Evolutionary conservation across 805 yeast genomes (phyloP).

Genomic region (Schwanniomyces yamadae): DNA sequence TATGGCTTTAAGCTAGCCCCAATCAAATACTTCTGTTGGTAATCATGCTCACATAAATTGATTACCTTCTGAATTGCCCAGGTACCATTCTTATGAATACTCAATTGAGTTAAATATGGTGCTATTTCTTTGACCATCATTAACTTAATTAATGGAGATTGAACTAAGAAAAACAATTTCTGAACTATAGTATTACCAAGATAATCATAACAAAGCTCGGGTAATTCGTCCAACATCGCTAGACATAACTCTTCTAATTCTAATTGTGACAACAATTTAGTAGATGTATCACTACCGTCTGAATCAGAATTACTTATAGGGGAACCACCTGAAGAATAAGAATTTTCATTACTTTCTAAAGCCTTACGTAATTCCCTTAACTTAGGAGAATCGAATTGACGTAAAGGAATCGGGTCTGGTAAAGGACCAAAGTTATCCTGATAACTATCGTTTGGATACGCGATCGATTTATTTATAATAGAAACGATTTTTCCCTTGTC

Average conservation of each 20-base stretch:
- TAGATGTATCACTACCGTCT: conserved; percentile 9
- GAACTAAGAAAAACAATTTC: conserved; percentile 71
- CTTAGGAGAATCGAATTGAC: conserved; percentile 85
- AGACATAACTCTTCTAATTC: conserved; percentile 82
- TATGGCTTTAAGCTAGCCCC: conserved; percentile 73
- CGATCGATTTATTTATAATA: conserved; percentile 38
- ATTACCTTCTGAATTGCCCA: conserved; percentile 99
- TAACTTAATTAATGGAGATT: conserved; percentile 67
- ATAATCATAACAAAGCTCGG: conserved; percentile 88
- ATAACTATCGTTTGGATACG: conserved; percentile 45
- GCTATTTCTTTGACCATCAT: conserved; percentile 76
- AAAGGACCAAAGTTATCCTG: conserved; percentile 66
- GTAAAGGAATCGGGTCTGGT: conserved; percentile 66
- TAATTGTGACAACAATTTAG: conserved; percentile 35
- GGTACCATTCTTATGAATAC: conserved; percentile 96
- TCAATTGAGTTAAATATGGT: conserved; percentile 84
- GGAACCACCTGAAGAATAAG: conserved; percentile 6
- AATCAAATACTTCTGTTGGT: conserved; percentile 55
- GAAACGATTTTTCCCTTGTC: conserved; percentile 42
- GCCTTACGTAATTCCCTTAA: conserved; percentile 80
- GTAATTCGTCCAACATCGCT: conserved; percentile 83
- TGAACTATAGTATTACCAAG: conserved; percentile 95
- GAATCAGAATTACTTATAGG: conserved; percentile 2
- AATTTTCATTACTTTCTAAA: conserved; percentile 35
- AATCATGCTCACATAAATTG: conserved; percentile 57